Evolutionary conservation across 140 eudicot species (phyloP), one percentile per base, ranked within the genome.

Genomic region (Flaveria floridana): DNA sequence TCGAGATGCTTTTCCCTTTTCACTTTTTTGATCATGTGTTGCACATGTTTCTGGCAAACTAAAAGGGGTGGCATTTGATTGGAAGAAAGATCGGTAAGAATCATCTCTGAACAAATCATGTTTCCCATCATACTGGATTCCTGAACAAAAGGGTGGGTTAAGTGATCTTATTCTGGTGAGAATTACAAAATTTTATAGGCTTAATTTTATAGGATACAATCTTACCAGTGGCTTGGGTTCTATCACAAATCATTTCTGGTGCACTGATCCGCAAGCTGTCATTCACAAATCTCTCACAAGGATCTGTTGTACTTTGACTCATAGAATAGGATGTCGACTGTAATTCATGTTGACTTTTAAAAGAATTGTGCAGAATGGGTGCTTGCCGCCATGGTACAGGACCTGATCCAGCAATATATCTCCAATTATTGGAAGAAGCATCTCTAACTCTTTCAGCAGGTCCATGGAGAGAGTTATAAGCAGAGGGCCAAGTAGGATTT

Each of bases 401-500:
- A 70, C 89, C 88, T 42, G 97, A 81, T 72, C 92, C 91, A 52
- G 87, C 75, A 76, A 88, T 73, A 7, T 82, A 67, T 76, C 73
- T 80, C 93, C 92, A 86, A 51, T 72, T 82, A 71, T 75, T 89
- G 13, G 83, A 72, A 46, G 91, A 73, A 16, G 73, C 28, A 39
- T 85, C 95, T 48, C 85, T 82, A 51, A 79, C 70, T 84, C 83
- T 82, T 77, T 85, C 95, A 65, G 89, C 82, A 50, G 82, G 76
- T 61, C 77, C 84, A 72, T 81, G 79, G 79, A 76, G 85, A 34
- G 70, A 70, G 37, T 70, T 83, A 52, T 87, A 82, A 79, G 94
- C 78, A 30, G 88, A 88, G 7, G 97, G 91, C 96, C 97, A 89
- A 30, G 89, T 89, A 58, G 94, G 97, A 89, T 91, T 89, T 18